These are phyloP conservation scores for Aspergillus coremiiformis DNA, from an alignment of 495 filamentous ascomycete genomes.

Conservation along the genomic window DNA sequence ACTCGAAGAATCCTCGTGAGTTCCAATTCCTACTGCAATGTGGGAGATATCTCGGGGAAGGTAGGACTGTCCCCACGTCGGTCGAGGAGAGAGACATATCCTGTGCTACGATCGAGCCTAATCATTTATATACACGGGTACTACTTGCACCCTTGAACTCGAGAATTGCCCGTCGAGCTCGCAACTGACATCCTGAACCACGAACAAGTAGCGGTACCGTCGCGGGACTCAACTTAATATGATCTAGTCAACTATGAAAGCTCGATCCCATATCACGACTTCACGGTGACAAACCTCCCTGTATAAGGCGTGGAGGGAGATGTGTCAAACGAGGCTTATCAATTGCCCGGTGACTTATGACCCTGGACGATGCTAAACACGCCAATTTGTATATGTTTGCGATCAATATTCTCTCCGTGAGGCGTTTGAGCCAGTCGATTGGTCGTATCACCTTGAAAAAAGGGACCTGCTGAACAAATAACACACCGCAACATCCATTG, in stretches of 20 bases:
- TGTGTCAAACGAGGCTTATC: no score
- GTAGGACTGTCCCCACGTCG: background rate
- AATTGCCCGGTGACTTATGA: no score
- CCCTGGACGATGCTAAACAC: no score
- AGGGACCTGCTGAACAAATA: background rate
- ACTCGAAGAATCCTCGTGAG: no score
- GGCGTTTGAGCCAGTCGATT: no score
- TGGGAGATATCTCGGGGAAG: no score
- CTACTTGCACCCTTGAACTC: background rate
- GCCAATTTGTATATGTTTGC: no score
- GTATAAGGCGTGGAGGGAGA: no score
- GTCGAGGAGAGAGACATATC: background rate
- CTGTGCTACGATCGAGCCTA: background rate
- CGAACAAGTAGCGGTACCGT: background rate
- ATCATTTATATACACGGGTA: background rate
- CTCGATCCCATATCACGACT: background rate
- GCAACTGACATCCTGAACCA: background rate
- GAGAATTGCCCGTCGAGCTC: background rate
- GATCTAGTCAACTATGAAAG: background rate
- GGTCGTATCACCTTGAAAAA: no score
- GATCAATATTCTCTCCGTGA: no score
- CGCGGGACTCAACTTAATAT: background rate
- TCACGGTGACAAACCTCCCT: background rate
- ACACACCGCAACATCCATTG: no score
- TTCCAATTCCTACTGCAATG: no score